Conservation (phyloP, 148 eudicot genomes). For the Vaccinium corymbosum region DNA sequence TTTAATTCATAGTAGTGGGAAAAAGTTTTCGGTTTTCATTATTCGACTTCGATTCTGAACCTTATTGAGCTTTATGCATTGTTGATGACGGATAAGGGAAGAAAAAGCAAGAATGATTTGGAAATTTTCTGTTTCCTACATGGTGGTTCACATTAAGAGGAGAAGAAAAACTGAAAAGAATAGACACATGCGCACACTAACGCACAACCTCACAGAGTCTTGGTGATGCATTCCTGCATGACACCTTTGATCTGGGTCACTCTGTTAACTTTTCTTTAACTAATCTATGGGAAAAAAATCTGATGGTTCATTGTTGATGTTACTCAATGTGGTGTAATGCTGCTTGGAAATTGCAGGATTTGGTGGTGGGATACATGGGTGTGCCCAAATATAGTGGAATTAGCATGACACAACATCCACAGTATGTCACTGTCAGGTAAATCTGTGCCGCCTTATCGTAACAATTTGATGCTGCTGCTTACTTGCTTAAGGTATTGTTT, state of each 20-base stretch:
- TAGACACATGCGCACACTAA: neutral
- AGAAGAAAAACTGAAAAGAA: neutral
- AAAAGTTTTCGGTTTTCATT: neutral
- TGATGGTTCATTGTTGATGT: neutral
- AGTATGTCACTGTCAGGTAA: conserved; percentile 92
- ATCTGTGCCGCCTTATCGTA: neutral
- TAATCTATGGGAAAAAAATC: neutral
- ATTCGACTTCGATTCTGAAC: neutral
- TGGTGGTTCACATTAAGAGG: neutral
- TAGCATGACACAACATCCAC: conserved; percentile 97
- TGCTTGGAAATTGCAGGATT: conserved; percentile 48
- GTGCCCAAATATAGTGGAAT: conserved; percentile 91
- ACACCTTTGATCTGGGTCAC: neutral
- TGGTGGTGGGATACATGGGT: conserved; percentile 99
- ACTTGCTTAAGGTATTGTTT: neutral
- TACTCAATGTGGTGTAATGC: neutral
- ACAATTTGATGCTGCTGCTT: neutral
- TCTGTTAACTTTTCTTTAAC: neutral
- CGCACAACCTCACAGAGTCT: neutral
- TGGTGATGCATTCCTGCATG: neutral
- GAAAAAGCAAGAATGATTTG: neutral
- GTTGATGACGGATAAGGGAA: neutral
- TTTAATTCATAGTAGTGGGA: neutral
- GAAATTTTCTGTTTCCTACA: neutral
- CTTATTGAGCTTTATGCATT: neutral